Evolutionary conservation across 495 filamentous ascomycete genomes (phyloP).

Genomic region (Pyrenula massariospora): DNA sequence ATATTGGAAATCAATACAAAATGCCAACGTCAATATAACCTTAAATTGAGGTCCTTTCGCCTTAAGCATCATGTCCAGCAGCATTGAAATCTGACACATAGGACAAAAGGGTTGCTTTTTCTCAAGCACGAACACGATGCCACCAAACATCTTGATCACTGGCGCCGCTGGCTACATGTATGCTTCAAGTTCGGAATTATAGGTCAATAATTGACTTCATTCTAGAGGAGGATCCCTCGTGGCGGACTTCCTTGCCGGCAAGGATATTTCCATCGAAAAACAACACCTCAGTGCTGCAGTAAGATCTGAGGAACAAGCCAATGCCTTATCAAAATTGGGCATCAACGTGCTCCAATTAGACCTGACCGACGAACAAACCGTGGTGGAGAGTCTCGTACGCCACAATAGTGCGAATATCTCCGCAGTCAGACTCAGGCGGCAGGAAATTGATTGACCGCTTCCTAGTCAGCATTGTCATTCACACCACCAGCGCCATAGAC

Average conservation of each 20-base stretch:
- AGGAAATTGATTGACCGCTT: not conserved
- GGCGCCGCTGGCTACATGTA: constrained; percentile 23
- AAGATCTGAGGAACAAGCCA: constrained; percentile 15
- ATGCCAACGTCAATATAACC: too few relatives aligned
- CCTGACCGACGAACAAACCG: constrained; percentile 11
- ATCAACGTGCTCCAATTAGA: constrained; percentile 17
- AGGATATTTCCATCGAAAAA: constrained; percentile 6
- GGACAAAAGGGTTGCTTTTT: not conserved
- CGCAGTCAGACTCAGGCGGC: not conserved
- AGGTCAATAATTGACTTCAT: constrained; percentile 6
- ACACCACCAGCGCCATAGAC: constrained; percentile 14
- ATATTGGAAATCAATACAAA: too few relatives aligned
- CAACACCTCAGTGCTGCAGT: constrained; percentile 13
- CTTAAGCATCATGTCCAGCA: too few relatives aligned
- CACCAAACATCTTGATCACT: constrained; percentile 17
- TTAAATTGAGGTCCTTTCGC: too few relatives aligned
- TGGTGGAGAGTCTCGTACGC: not conserved
- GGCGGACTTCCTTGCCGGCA: constrained; percentile 13
- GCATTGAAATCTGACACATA: too few relatives aligned
- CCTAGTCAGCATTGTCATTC: constrained; percentile 10
- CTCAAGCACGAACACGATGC: constrained; percentile 4
- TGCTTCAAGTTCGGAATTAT: constrained; percentile 5
- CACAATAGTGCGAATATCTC: not conserved
- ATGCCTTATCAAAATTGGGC: constrained; percentile 13
- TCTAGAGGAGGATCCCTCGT: constrained; percentile 16